Percentiles rank a stretch among this genome's conserved stretches.
Evolutionary conservation across 179 eudicot genomes (phyloP).

Genomic region (Spergularia azorica): DNA sequence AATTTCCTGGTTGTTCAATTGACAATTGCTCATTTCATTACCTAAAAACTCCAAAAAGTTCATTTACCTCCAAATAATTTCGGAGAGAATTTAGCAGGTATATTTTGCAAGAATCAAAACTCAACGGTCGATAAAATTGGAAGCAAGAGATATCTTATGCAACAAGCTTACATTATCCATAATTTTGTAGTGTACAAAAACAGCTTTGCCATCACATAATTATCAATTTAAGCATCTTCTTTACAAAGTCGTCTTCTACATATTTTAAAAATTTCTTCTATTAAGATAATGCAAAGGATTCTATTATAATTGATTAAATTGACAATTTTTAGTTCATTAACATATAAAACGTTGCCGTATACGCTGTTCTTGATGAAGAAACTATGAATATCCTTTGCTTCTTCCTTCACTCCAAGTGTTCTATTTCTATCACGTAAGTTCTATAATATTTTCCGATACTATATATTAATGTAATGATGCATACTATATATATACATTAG

Average conservation of each 20-base stretch:
- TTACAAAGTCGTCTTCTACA: constrained; percentile 8
- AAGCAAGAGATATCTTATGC: background rate
- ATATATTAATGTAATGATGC: background rate
- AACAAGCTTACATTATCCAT: background rate
- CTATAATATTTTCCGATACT: background rate
- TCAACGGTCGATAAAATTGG: constrained; percentile 3
- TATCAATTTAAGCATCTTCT: constrained; percentile 19
- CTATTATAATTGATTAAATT: background rate
- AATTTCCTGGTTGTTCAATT: background rate
- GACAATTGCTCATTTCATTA: background rate
- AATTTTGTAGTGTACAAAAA: constrained; percentile 13
- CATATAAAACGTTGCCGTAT: constrained; percentile 16
- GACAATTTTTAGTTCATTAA: background rate
- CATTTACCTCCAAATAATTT: background rate
- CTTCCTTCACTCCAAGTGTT: constrained; percentile 26
- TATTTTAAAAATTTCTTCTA: constrained; percentile 3
- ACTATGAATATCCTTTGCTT: constrained; percentile 33
- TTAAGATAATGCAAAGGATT: background rate
- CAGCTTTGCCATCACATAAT: background rate
- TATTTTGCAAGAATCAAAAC: constrained; percentile 10
- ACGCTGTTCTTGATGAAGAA: constrained; percentile 25
- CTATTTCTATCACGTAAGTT: constrained; percentile 25
- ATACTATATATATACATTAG: too few species aligned
- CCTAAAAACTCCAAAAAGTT: background rate
- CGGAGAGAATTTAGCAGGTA: constrained; percentile 19